A percentile compares a stretch with the other conserved stretches of the same genome.
Evolutionary conservation across 345 rosid species (phyloP).

Genomic region (Gossypium mustelinum): DNA sequence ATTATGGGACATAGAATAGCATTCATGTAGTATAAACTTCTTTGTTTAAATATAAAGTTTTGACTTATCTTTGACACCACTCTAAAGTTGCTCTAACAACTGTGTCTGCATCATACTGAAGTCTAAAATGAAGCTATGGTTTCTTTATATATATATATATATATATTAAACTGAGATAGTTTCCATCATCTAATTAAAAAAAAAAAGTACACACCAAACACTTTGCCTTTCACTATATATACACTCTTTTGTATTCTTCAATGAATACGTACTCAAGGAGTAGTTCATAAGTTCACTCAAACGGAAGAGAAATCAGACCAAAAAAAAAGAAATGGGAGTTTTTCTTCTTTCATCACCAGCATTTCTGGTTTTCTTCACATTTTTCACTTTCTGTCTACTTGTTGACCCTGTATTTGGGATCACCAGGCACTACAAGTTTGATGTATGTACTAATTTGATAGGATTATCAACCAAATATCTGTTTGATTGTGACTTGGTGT

Average conservation of each 20-base stretch:
- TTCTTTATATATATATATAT: too few species aligned
- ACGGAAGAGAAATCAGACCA: background rate
- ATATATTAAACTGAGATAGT: background rate
- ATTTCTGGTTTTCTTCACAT: slow-evolving; percentile 20
- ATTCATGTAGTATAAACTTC: background rate
- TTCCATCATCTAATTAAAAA: slow-evolving; percentile 21
- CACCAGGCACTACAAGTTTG: slow-evolving; percentile 70
- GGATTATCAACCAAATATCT: background rate
- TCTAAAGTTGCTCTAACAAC: slow-evolving; percentile 73
- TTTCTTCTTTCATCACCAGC: slow-evolving; percentile 28
- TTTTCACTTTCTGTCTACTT: slow-evolving; percentile 24
- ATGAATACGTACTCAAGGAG: background rate
- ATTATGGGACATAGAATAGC: background rate
- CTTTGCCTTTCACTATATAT: slow-evolving; percentile 31
- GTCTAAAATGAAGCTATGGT: background rate
- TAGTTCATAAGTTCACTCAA: slow-evolving; percentile 1
- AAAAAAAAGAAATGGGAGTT: slow-evolving; percentile 24
- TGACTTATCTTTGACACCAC: slow-evolving; percentile 50
- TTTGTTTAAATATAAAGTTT: slow-evolving; percentile 3
- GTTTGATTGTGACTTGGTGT: background rate
- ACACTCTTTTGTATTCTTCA: slow-evolving; percentile 8
- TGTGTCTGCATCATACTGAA: slow-evolving; percentile 22
- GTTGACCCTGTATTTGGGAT: slow-evolving; percentile 41
- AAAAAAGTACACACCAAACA: slow-evolving; percentile 17
- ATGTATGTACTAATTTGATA: slow-evolving; percentile 37